phyloP scores from a whole-genome alignment of 2,329 filamentous ascomycete genomes.

The Phoma herbarum region DNA sequence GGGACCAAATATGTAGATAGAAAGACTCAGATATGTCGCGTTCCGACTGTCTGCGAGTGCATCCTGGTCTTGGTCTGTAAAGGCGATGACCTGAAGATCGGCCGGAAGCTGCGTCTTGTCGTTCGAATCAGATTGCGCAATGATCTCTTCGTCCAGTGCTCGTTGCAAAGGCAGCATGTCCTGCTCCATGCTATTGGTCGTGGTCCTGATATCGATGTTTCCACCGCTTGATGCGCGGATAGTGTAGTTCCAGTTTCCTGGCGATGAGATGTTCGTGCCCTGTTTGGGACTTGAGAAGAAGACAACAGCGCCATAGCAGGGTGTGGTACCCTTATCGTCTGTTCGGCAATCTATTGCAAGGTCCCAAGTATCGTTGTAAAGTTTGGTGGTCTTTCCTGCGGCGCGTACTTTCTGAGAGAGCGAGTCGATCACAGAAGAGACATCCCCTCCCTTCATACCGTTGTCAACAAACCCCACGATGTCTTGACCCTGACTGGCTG shows the following conservation, averaged over 20 bases:
- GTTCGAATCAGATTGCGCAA: slow-evolving; percentile 51
- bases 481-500: slow-evolving; percentile 21
- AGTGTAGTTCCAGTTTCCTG: slow-evolving; percentile 39
- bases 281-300: slow-evolving; percentile 33
- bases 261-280: slow-evolving; percentile 40
- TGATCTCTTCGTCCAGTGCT: slow-evolving; percentile 44
- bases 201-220: slow-evolving; percentile 25
- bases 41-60: slow-evolving; percentile 23
- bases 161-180: slow-evolving; percentile 35
- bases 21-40: slow-evolving; percentile 23
- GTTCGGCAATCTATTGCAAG: slow-evolving; percentile 28
- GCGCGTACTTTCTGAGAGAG: slow-evolving; percentile 28
- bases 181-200: slow-evolving; percentile 25
- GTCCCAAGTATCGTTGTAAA: slow-evolving; percentile 21
- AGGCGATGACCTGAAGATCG: slow-evolving; percentile 26
- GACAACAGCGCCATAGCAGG: slow-evolving; percentile 33
- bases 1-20: slow-evolving; percentile 32
- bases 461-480: slow-evolving; percentile 39
- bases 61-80: slow-evolving; percentile 26
- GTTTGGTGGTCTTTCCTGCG: slow-evolving; percentile 29
- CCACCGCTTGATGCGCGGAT: slow-evolving; percentile 26
- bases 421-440: slow-evolving; percentile 32
- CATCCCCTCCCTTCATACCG: slow-evolving; percentile 34
- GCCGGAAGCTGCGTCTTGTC: slow-evolving; percentile 17
- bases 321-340: slow-evolving; percentile 20